Conservation (phyloP, 2,329 filamentous ascomycete species). For the Lasiodiplodia theobromae region DNA sequence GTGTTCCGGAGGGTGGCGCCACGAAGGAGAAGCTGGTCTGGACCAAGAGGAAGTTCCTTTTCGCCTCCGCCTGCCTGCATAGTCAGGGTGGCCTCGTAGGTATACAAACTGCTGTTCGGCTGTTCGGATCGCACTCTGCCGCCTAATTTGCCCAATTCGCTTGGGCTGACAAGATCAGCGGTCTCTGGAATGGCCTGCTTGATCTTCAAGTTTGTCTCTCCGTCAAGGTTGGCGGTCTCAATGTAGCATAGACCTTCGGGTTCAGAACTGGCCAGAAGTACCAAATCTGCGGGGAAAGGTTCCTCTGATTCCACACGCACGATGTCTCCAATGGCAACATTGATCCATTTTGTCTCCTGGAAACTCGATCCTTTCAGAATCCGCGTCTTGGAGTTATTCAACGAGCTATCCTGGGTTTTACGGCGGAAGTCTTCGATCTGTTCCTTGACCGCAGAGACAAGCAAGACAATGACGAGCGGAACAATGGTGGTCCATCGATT, state of each 20-base stretch:
- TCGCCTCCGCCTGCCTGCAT: constrained; percentile 90
- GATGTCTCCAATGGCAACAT: constrained; percentile 91
- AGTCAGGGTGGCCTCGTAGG: constrained; percentile 94
- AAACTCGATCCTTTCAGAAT: constrained; percentile 86
- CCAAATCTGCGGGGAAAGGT: constrained; percentile 91
- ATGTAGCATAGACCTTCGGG: constrained; percentile 98
- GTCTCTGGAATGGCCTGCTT: constrained; percentile 98
- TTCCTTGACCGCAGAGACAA: constrained; percentile 97
- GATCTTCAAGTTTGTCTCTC: constrained; percentile 98
- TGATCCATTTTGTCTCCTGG: constrained; percentile 89
- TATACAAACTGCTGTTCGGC: constrained; percentile 97
- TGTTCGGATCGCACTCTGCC: constrained; percentile 93
- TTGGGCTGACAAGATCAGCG: constrained; percentile 81
- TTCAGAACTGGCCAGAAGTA: constrained; percentile 91
- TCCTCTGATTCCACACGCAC: constrained; percentile 93
- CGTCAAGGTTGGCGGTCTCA: constrained; percentile 96
- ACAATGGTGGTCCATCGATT: constrained; percentile 97
- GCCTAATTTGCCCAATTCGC: constrained; percentile 83
- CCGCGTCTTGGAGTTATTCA: constrained; percentile 87
- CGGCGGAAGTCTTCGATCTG: constrained; percentile 91
- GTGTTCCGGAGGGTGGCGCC: constrained; percentile 95
- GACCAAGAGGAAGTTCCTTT: constrained; percentile 87
- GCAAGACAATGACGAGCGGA: constrained; percentile 84
- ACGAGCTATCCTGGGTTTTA: constrained; percentile 81
- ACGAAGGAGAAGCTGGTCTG: constrained; percentile 90